Evolutionary conservation across 2,329 filamentous ascomycete genomes (phyloP).

Genomic region (Passalora sequoiae): DNA sequence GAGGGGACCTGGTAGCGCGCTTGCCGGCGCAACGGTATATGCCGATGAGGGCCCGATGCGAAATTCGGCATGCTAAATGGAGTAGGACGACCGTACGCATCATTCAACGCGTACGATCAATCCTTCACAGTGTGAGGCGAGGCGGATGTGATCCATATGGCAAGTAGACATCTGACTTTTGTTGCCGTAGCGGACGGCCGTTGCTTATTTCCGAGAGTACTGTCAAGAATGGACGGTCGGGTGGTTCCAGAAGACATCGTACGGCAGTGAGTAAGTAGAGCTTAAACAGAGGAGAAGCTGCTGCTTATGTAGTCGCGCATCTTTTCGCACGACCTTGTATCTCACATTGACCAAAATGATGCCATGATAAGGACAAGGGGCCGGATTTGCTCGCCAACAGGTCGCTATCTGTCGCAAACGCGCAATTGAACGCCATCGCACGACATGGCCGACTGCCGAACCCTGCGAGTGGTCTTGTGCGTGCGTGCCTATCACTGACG

Average conservation of each 20-base stretch:
- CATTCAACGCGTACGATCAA: neutral
- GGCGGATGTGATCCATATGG: constrained; percentile 4
- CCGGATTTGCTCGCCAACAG: neutral
- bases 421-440: constrained; percentile 1
- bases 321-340: neutral
- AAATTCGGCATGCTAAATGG: neutral
- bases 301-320: no score
- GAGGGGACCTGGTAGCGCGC: constrained; percentile 7
- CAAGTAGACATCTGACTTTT: neutral
- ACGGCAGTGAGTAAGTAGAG: no score
- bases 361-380: neutral
- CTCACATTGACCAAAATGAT: constrained; percentile 3
- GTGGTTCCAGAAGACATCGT: no score
- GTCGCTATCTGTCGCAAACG: constrained; percentile 5
- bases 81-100: constrained; percentile 4
- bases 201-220: no score
- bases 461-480: constrained; percentile 6
- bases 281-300: neutral
- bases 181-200: constrained; percentile 3
- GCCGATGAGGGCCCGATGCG: neutral
- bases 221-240: no score
- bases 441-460: constrained; percentile 2
- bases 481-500: constrained; percentile 11
- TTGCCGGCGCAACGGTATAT: constrained; percentile 2
- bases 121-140: constrained; percentile 3